phyloP scores from a whole-genome alignment of 2,329 filamentous ascomycete genomes.

The Penicillium sp. region DNA sequence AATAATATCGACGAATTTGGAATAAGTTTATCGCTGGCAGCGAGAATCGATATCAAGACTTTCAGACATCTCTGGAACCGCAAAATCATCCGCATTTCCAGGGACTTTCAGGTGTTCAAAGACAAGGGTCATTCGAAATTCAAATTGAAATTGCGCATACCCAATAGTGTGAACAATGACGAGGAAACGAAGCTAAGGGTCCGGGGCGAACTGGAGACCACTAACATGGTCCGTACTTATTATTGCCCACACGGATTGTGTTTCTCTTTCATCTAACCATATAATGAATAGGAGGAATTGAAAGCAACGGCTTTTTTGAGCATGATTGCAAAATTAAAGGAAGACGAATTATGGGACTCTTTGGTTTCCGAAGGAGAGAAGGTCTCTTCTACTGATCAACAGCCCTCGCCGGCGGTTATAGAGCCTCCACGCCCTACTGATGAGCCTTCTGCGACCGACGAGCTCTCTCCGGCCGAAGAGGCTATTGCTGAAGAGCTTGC shows the following conservation, averaged over 20 bases:
- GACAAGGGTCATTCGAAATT: constrained; percentile 1
- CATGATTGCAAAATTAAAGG: constrained; percentile 5
- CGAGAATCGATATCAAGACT: not conserved
- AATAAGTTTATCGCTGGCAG: not conserved
- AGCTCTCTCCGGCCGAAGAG: not conserved
- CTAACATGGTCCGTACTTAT: not conserved
- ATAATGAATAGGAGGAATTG: not conserved
- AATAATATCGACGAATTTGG: not conserved
- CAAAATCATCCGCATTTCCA: constrained; percentile 1
- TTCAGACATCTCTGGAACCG: constrained; percentile 7
- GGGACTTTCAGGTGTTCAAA: not conserved
- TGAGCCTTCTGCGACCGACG: not conserved
- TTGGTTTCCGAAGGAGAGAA: not conserved
- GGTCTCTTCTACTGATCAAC: not conserved
- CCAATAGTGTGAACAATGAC: not conserved
- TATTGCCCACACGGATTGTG: not conserved
- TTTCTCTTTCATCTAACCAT: not conserved
- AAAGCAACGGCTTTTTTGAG: not conserved
- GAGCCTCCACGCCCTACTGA: not conserved
- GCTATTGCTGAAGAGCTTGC: not conserved
- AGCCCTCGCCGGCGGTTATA: not conserved
- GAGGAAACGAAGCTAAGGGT: constrained; percentile 2
- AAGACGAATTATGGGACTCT: constrained; percentile 5
- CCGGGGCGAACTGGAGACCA: not conserved
- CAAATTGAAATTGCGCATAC: constrained; percentile 1